These are phyloP conservation scores for Backusella luteola DNA, from an alignment of 192 early-diverging fungal species.

Conservation along the genomic window DNA sequence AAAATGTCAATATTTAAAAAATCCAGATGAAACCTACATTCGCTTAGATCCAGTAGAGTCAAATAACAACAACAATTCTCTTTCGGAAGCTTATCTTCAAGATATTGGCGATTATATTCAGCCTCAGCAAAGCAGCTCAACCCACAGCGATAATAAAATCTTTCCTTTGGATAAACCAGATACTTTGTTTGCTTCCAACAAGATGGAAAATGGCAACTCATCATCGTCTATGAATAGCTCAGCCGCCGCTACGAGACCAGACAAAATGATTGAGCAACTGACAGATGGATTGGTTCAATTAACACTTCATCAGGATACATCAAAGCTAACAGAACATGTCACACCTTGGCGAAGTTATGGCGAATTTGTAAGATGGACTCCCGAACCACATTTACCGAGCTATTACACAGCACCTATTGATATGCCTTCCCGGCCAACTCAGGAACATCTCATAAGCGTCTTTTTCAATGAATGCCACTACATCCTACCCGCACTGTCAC, in stretches of 20 bases:
- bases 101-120: not conserved
- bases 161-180: slow-evolving; percentile 6
- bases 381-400: slow-evolving; percentile 28
- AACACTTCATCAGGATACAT: slow-evolving; percentile 18
- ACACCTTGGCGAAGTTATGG: slow-evolving; percentile 33
- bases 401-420: slow-evolving; percentile 27
- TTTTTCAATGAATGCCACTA: slow-evolving; percentile 29
- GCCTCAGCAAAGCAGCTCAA: not conserved
- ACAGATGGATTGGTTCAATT: slow-evolving; percentile 18
- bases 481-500: slow-evolving; percentile 22
- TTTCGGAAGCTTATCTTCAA: slow-evolving; percentile 10
- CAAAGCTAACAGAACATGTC: slow-evolving; percentile 10
- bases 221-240: not conserved
- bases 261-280: slow-evolving; percentile 34
- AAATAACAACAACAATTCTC: not conserved
- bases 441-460: slow-evolving; percentile 34
- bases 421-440: slow-evolving; percentile 33
- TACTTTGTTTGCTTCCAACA: slow-evolving; percentile 13
- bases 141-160: not conserved
- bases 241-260: slow-evolving; percentile 3
- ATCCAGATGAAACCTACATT: slow-evolving; percentile 32
- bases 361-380: slow-evolving; percentile 21
- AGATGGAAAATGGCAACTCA: not conserved
- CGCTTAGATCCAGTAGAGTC: slow-evolving; percentile 23
- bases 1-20: slow-evolving; percentile 37